A percentile compares a stretch with the other conserved stretches of the same genome.
These are phyloP conservation scores for Zopfochytrium polystomum DNA, from an alignment of 371 early-diverging fungal species.

Conservation along the genomic window DNA sequence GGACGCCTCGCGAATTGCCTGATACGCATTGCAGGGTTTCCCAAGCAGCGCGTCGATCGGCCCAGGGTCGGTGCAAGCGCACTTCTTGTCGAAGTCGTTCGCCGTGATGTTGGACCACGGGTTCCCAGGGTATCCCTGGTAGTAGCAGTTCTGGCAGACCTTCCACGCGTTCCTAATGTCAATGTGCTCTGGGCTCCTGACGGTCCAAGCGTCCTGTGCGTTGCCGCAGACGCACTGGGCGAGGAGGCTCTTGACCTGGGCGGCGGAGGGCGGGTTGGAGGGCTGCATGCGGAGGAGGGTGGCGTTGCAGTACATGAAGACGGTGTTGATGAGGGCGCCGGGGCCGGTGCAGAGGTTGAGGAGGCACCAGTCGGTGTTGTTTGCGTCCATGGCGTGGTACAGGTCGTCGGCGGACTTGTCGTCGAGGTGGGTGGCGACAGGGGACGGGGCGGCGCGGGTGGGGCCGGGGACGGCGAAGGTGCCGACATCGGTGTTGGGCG, in stretches of 20 bases:
- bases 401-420: conserved; percentile 11
- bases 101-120: not conserved
- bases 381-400: conserved; percentile 5
- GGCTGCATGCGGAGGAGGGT: conserved; percentile 7
- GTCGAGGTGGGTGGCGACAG: no score
- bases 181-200: not conserved
- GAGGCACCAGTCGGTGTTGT: conserved; percentile 2
- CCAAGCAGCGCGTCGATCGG: conserved; percentile 9
- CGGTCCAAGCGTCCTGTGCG: not conserved
- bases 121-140: not conserved
- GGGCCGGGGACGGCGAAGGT: no score
- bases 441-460: no score
- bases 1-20: no score
- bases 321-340: no score
- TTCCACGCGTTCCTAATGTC: conserved; percentile 6
- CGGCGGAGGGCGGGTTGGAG: not conserved
- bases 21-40: no score
- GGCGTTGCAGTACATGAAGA: conserved; percentile 5
- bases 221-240: conserved; percentile 17
- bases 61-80: conserved; percentile 8
- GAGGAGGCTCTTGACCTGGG: conserved; percentile 5
- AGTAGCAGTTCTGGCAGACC: conserved; percentile 7
- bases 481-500: no score
- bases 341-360: conserved; percentile 3
- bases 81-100: conserved; percentile 1